These are phyloP conservation scores for Lachancea quebecensis DNA, from an alignment of 805 yeast species.

Conservation along the genomic window DNA sequence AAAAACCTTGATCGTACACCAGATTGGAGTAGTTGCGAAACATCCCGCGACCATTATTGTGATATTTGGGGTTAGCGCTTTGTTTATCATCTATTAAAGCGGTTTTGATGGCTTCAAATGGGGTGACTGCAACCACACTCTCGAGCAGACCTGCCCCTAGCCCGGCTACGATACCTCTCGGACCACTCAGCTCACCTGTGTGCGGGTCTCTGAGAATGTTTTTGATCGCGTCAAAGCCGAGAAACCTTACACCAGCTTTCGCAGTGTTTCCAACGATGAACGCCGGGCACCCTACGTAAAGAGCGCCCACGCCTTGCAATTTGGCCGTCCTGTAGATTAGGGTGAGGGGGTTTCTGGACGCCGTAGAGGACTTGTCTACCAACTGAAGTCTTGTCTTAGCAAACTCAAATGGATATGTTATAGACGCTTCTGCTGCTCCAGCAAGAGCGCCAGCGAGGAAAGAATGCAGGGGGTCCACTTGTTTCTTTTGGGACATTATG, in stretches of 20 bases:
- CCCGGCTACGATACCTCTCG: slow-evolving; percentile 94
- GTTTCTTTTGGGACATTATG: slow-evolving; percentile 16
- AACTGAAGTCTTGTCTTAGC: slow-evolving; percentile 91
- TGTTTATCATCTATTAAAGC: slow-evolving; percentile 92
- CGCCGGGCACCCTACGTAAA: slow-evolving; percentile 95
- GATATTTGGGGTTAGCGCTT: slow-evolving; percentile 68
- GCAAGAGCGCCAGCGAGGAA: slow-evolving; percentile 95
- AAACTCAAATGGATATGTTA: slow-evolving; percentile 94
- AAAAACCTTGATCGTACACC: slow-evolving; percentile 69
- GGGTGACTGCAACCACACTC: slow-evolving; percentile 89
- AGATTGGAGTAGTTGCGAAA: slow-evolving; percentile 39
- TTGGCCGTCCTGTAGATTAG: slow-evolving; percentile 68
- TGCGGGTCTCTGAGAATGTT: slow-evolving; percentile 67
- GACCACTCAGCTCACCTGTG: slow-evolving; percentile 76
- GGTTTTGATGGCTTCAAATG: slow-evolving; percentile 93
- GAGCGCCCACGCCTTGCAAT: slow-evolving; percentile 68
- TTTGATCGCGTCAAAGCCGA: slow-evolving; percentile 88
- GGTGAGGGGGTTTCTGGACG: slow-evolving; percentile 77
- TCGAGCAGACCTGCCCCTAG: slow-evolving; percentile 93
- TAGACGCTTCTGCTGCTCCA: slow-evolving; percentile 89
- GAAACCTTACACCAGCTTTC: slow-evolving; percentile 90
- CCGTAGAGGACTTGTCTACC: slow-evolving; percentile 53
- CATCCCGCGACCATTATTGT: slow-evolving; percentile 50
- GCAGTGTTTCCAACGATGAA: slow-evolving; percentile 93
- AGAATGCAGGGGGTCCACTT: slow-evolving; percentile 69